Conservation (phyloP, 208 protist species). For the Crithidia fasciculata region DNA sequence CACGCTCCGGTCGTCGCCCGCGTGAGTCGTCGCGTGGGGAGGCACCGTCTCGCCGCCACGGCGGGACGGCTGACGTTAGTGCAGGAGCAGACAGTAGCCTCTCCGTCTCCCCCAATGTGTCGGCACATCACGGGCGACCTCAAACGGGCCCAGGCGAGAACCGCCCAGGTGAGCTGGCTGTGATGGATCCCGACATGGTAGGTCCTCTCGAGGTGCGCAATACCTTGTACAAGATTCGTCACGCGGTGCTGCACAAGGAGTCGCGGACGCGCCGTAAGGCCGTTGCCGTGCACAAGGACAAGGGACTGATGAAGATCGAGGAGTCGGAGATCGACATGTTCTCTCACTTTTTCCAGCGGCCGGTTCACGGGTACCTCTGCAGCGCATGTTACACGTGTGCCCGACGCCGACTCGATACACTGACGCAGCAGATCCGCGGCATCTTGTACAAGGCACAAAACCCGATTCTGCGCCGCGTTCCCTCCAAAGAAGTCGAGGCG, state of each 20-base stretch:
- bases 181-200: conserved; percentile 53
- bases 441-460: conserved; percentile 74
- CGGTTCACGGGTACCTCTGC: conserved; percentile 84
- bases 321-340: conserved; percentile 86
- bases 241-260: conserved; percentile 69
- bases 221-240: conserved; percentile 71
- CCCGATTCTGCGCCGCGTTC: conserved; percentile 54
- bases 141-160: conserved; percentile 6
- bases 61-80: not conserved
- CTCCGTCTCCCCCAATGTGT: not conserved
- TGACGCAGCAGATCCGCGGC: conserved; percentile 67
- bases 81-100: not conserved
- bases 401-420: conserved; percentile 61
- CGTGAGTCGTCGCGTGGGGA: not conserved
- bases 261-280: conserved; percentile 43
- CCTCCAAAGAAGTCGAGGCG: conserved; percentile 30
- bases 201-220: conserved; percentile 49
- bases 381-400: conserved; percentile 72
- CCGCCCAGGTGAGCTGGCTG: conserved; percentile 23
- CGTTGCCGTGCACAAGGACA: conserved; percentile 62
- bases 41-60: not conserved
- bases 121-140: not conserved
- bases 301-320: conserved; percentile 82
- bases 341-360: conserved; percentile 78
- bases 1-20: not conserved